phyloP scores from a whole-genome alignment of 768 basidiomycete species.

The Mycena floridula region DNA sequence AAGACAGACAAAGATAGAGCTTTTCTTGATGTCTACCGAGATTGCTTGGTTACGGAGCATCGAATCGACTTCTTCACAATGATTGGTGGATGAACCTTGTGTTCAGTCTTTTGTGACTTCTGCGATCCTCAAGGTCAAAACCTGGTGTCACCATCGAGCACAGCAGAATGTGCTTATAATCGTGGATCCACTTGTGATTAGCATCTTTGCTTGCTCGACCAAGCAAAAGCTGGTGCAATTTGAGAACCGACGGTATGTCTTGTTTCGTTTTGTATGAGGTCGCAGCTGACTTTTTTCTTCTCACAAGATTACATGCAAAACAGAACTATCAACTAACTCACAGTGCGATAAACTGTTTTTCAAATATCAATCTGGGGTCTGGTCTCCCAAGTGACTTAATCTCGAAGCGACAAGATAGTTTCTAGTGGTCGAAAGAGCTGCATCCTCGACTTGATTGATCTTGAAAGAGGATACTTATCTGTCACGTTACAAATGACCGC shows the following conservation, averaged over 20 bases:
- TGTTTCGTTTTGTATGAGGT: not conserved
- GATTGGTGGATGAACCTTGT: slow-evolving; percentile 51
- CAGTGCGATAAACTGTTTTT: too few species aligned
- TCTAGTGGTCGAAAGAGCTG: too few species aligned
- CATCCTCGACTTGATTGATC: too few species aligned
- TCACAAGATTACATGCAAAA: too few species aligned
- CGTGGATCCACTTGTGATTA: slow-evolving; percentile 62
- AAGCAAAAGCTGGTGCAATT: slow-evolving; percentile 64
- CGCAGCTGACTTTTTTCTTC: slow-evolving; percentile 11
- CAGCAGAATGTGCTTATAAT: slow-evolving; percentile 63
- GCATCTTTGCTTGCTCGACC: slow-evolving; percentile 47
- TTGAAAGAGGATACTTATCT: too few species aligned
- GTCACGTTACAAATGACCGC: too few species aligned
- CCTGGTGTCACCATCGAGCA: slow-evolving; percentile 68
- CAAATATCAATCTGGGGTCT: too few species aligned
- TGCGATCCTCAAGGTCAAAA: slow-evolving; percentile 74
- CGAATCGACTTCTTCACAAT: slow-evolving; percentile 29
- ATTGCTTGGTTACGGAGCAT: slow-evolving; percentile 59
- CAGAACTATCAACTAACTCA: too few species aligned
- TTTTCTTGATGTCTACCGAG: slow-evolving; percentile 66
- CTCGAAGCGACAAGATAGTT: too few species aligned
- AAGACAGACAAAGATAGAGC: slow-evolving; percentile 70
- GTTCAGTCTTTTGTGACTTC: slow-evolving; percentile 76
- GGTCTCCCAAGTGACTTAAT: too few species aligned
- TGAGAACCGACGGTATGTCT: slow-evolving; percentile 69